Evolutionary conservation across 177 flowering plant genomes (phyloP).

Genomic region (Vitis hybrid): DNA sequence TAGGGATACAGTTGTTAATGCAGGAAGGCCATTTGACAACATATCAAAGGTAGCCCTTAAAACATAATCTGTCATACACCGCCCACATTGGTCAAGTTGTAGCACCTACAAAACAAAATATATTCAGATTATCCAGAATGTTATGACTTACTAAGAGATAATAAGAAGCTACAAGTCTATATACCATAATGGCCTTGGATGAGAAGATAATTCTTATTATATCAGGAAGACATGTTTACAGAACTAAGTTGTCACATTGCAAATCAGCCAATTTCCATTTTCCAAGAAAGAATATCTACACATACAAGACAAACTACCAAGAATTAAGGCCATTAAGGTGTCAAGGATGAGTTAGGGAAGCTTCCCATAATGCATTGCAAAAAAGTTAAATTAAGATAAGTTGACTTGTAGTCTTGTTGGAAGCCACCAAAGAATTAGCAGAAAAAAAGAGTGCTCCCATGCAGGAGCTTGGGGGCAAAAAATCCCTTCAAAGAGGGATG

Average conservation of each 20-base stretch:
- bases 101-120: conserved; percentile 52
- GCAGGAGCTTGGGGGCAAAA: no score
- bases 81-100: conserved; percentile 85
- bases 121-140: background rate
- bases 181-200: background rate
- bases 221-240: background rate
- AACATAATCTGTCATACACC: conserved; percentile 67
- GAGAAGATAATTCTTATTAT: background rate
- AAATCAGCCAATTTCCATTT: no score
- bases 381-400: no score
- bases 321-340: no score
- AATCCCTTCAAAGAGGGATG: no score
- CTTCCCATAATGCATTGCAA: no score
- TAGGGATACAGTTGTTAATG: conserved; percentile 62
- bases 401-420: no score
- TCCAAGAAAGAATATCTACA: no score
- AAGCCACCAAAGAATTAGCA: no score
- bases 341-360: no score
- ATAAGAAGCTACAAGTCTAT: background rate
- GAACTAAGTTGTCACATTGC: background rate
- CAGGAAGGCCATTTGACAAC: conserved; percentile 48
- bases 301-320: no score
- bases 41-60: conserved; percentile 47
- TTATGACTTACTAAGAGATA: background rate
- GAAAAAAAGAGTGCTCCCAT: no score